These are phyloP conservation scores for Taphrina wiesneri DNA, from an alignment of 1,139 yeast species.

Conservation along the genomic window DNA sequence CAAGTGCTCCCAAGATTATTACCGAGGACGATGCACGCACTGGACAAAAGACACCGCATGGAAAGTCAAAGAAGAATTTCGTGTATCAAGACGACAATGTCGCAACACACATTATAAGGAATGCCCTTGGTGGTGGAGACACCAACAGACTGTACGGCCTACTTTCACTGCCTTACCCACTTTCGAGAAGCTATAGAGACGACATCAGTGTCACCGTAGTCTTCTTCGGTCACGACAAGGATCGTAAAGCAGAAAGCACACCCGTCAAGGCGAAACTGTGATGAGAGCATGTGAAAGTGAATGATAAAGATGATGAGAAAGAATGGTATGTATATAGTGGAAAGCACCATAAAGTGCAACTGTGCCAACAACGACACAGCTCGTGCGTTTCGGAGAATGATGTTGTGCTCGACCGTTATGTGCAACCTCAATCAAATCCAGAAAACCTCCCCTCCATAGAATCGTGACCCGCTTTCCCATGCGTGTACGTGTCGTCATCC, in stretches of 20 bases:
- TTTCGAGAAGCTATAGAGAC: constrained; percentile 88
- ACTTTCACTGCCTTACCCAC: constrained; percentile 89
- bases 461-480: neutral
- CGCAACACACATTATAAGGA: constrained; percentile 88
- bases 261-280: constrained; percentile 20
- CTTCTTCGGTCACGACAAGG: constrained; percentile 65
- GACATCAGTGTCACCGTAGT: constrained; percentile 95
- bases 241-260: neutral
- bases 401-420: neutral
- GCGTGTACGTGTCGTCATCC: neutral
- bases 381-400: neutral
- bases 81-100: constrained; percentile 67
- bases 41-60: constrained; percentile 20
- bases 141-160: constrained; percentile 85
- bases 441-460: neutral
- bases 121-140: constrained; percentile 89
- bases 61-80: constrained; percentile 29
- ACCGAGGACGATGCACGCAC: constrained; percentile 5
- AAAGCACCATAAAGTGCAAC: neutral
- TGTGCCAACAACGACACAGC: neutral
- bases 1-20: neutral
- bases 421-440: too few relatives aligned
- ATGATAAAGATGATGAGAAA: neutral
- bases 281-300: neutral
- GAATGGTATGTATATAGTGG: neutral